Percentiles rank a stretch among this genome's conserved stretches.
Evolutionary conservation across 257 asterid genomes (phyloP).

Genomic region (Gynochthodes officinalis): DNA sequence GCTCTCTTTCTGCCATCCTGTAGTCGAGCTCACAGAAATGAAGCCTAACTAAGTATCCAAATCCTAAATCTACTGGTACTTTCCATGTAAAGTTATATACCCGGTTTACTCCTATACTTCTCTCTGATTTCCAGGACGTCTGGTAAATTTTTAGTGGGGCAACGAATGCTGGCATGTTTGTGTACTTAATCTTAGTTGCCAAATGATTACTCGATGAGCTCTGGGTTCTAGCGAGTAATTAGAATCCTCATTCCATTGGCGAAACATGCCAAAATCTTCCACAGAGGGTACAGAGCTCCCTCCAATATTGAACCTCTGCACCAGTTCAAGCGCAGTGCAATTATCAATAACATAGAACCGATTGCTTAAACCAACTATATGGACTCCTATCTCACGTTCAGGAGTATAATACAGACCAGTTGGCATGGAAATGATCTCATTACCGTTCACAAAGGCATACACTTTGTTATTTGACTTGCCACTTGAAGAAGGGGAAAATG

Average conservation of each 20-base stretch:
- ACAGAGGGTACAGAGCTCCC: background rate
- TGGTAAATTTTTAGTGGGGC: conserved; percentile 15
- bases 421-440: conserved; percentile 15
- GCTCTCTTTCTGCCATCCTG: background rate
- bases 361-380: conserved; percentile 2
- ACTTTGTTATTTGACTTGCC: background rate
- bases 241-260: conserved; percentile 32
- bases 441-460: conserved; percentile 17
- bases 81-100: conserved; percentile 1
- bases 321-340: conserved; percentile 12
- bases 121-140: conserved; percentile 10
- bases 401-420: background rate
- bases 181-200: background rate
- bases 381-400: background rate
- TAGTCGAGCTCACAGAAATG: background rate
- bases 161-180: background rate
- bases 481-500: conserved; percentile 31
- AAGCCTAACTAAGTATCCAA: conserved; percentile 18
- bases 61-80: conserved; percentile 1
- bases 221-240: conserved; percentile 32
- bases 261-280: conserved; percentile 15
- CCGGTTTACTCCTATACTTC: background rate
- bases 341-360: background rate
- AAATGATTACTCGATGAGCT: conserved; percentile 22
- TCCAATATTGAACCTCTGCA: conserved; percentile 9